Percentiles rank a stretch among this genome's conserved stretches.
These are phyloP conservation scores for Trichophyton equinum DNA, from an alignment of 2,329 filamentous ascomycete genomes.

Conservation along the genomic window DNA sequence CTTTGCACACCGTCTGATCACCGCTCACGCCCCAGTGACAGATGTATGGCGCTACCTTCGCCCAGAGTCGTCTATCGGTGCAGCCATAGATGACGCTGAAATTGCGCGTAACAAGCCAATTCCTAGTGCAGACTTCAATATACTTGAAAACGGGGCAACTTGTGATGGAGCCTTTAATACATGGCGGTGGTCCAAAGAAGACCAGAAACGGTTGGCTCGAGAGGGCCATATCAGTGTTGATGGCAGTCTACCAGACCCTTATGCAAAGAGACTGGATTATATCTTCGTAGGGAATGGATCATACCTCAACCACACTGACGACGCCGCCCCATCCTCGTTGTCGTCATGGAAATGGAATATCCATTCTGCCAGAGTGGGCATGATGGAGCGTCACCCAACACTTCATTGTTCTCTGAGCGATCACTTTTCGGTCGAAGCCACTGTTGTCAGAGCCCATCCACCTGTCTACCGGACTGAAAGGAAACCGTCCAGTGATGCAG, in stretches of 20 bases:
- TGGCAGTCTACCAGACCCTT: slow-evolving; percentile 54
- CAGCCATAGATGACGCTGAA: slow-evolving; percentile 55
- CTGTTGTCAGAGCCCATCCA: slow-evolving; percentile 41
- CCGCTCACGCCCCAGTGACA: slow-evolving; percentile 59
- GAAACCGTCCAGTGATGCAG: slow-evolving; percentile 5
- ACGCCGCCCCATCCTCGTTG: slow-evolving; percentile 13
- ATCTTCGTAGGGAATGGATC: slow-evolving; percentile 62
- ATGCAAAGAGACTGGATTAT: slow-evolving; percentile 85
- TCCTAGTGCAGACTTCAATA: slow-evolving; percentile 66
- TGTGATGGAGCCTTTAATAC: slow-evolving; percentile 81
- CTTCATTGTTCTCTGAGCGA: slow-evolving; percentile 82
- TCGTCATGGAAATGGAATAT: slow-evolving; percentile 52
- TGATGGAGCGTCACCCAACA: slow-evolving; percentile 68
- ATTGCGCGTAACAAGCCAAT: slow-evolving; percentile 51
- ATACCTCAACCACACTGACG: slow-evolving; percentile 14
- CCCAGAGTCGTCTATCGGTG: slow-evolving; percentile 70
- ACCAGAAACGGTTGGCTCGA: slow-evolving; percentile 55
- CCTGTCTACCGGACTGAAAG: neutral
- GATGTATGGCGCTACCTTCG: slow-evolving; percentile 79
- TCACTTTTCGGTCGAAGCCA: slow-evolving; percentile 83
- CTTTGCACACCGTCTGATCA: slow-evolving; percentile 71
- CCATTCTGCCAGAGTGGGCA: slow-evolving; percentile 57
- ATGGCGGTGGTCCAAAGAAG: slow-evolving; percentile 71
- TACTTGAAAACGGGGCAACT: slow-evolving; percentile 70
- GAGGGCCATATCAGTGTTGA: slow-evolving; percentile 53